These are phyloP conservation scores for Cymbopogon flexuosus DNA, from an alignment of 202 grass and related monocot genomes.

Conservation along the genomic window DNA sequence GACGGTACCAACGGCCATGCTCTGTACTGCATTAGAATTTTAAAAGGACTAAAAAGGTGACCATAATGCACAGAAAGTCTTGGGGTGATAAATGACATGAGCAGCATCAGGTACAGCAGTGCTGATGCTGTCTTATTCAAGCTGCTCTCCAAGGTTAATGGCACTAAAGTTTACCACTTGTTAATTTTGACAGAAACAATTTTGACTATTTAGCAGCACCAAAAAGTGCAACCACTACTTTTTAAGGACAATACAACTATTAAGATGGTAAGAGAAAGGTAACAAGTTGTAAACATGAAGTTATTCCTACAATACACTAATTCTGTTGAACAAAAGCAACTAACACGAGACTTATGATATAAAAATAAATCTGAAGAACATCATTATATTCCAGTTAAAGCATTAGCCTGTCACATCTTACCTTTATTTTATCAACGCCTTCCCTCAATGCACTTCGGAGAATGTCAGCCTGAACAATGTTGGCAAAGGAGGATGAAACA, in stretches of 20 bases:
- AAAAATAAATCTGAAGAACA: neutral
- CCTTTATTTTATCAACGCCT: conserved; percentile 63
- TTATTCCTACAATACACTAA: neutral
- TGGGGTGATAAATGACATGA: conserved; percentile 9
- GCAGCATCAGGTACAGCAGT: neutral
- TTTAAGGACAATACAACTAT: neutral
- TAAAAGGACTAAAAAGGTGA: conserved; percentile 1
- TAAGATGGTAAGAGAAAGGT: neutral
- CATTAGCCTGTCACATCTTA: conserved; percentile 25
- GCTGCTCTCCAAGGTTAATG: neutral
- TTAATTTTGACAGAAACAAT: conserved; percentile 5
- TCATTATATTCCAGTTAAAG: conserved; percentile 8
- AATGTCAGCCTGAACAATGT: conserved; percentile 45
- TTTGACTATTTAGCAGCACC: neutral
- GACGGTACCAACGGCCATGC: conserved; percentile 52
- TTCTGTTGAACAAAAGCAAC: conserved; percentile 6
- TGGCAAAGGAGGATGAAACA: conserved; percentile 23
- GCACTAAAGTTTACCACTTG: neutral
- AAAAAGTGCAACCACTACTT: conserved; percentile 6
- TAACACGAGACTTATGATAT: conserved; percentile 7
- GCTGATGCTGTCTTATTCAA: conserved; percentile 6
- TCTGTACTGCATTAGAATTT: conserved; percentile 55
- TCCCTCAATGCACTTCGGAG: conserved; percentile 49
- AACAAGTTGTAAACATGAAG: neutral
- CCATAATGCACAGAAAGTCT: conserved; percentile 4